Evolutionary conservation across 225 moss, liverwort and hornwort genomes (phyloP).

Genomic region (Ulota crispa): DNA sequence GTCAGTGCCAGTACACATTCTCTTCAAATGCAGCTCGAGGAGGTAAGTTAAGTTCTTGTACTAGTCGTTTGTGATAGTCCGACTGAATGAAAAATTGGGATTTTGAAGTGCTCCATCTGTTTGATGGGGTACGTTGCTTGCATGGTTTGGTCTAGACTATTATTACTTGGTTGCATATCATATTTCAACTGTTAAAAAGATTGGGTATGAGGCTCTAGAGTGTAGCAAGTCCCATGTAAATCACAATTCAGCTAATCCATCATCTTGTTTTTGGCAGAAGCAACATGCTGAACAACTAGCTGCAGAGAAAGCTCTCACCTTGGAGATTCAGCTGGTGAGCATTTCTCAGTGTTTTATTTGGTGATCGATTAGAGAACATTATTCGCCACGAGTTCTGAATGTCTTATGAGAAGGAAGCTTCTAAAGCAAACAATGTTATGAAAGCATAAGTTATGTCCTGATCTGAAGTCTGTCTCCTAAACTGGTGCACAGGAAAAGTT

Average conservation of each 20-base stretch:
- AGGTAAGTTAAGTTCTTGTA: constrained; percentile 30
- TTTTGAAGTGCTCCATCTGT: background rate
- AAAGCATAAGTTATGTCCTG: background rate
- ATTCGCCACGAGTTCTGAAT: background rate
- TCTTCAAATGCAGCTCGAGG: constrained; percentile 45
- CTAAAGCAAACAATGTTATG: background rate
- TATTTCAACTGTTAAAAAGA: background rate
- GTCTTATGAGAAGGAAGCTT: background rate
- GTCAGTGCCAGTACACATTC: constrained; percentile 19
- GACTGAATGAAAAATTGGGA: constrained; percentile 8
- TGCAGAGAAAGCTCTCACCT: constrained; percentile 46
- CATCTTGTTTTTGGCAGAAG: constrained; percentile 46
- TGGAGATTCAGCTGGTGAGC: constrained; percentile 60
- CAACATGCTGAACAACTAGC: constrained; percentile 41
- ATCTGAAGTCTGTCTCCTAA: constrained; percentile 23
- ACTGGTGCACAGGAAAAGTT: constrained; percentile 38
- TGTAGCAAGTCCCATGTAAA: background rate
- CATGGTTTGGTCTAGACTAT: background rate
- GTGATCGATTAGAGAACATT: background rate
- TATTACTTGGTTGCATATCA: constrained; percentile 3
- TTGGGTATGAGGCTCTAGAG: constrained; percentile 13
- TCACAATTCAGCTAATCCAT: background rate
- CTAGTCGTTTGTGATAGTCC: background rate
- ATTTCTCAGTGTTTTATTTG: background rate
- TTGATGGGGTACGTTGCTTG: constrained; percentile 6